Conservation (phyloP, 2,329 filamentous ascomycete genomes). For the Ilyonectria robusta region DNA sequence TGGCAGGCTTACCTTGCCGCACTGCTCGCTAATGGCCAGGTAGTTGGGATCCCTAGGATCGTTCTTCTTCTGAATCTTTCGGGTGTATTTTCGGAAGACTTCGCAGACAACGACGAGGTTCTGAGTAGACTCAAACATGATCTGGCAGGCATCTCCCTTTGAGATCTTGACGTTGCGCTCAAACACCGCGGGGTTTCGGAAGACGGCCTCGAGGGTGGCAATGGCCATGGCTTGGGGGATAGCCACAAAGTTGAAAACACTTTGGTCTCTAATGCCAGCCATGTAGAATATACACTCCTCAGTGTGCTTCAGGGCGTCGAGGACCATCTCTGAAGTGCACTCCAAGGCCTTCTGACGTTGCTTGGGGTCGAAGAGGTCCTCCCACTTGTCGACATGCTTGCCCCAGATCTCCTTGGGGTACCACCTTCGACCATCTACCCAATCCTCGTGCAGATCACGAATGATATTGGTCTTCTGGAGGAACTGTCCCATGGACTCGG, state of each 20-base stretch:
- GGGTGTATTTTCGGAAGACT: conserved; percentile 83
- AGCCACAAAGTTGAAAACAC: conserved; percentile 98
- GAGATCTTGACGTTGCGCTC: conserved; percentile 94
- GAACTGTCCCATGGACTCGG: conserved; percentile 97
- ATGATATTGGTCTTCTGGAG: conserved; percentile 99
- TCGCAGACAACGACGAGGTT: conserved; percentile 87
- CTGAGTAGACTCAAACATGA: conserved; percentile 95
- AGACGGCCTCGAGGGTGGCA: conserved; percentile 91
- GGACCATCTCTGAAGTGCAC: conserved; percentile 93
- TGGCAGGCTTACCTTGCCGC: conserved; percentile 76
- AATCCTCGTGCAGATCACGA: conserved; percentile 92
- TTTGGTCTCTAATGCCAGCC: conserved; percentile 93
- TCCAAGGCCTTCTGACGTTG: conserved; percentile 84
- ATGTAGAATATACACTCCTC: conserved; percentile 99
- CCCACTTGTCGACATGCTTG: conserved; percentile 91
- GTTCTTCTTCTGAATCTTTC: conserved; percentile 93
- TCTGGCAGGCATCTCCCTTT: conserved; percentile 90
- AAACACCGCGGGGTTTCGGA: conserved; percentile 91
- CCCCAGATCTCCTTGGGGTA: conserved; percentile 98
- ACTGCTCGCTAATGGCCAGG: conserved; percentile 90
- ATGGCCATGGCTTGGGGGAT: conserved; percentile 99
- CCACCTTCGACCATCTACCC: conserved; percentile 88
- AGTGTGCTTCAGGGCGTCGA: conserved; percentile 87
- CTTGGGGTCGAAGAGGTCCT: conserved; percentile 88
- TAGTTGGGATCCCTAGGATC: conserved; percentile 94